These are phyloP conservation scores for Pseudozyma sp. DNA, from an alignment of 1,284 basidiomycete species.

Conservation along the genomic window DNA sequence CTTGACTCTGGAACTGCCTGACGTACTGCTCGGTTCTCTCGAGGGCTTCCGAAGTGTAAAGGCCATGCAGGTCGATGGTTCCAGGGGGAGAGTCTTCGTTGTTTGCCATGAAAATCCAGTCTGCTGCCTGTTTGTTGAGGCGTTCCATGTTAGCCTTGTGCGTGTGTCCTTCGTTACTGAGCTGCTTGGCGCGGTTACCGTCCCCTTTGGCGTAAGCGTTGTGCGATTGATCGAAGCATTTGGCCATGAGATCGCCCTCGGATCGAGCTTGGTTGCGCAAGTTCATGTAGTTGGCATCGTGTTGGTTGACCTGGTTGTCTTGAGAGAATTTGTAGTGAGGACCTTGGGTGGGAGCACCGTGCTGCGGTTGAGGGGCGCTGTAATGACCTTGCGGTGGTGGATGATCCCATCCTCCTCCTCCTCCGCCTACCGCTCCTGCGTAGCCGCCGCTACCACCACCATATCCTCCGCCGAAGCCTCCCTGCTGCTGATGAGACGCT, in stretches of 20 bases:
- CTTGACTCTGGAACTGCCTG: constrained; percentile 76
- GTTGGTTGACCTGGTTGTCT: constrained; percentile 65
- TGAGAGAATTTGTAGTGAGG: constrained; percentile 54
- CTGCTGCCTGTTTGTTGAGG: constrained; percentile 84
- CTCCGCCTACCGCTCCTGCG: constrained; percentile 23
- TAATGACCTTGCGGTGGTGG: constrained; percentile 57
- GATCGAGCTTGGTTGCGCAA: constrained; percentile 61
- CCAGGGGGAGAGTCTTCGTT: constrained; percentile 61
- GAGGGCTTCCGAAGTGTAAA: constrained; percentile 86
- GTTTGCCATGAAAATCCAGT: constrained; percentile 81
- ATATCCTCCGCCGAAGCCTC: constrained; percentile 24
- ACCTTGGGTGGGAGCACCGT: constrained; percentile 39
- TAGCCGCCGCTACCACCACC: constrained; percentile 23
- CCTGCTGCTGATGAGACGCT: constrained; percentile 14
- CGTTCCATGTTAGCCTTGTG: constrained; percentile 84
- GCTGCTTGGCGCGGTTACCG: constrained; percentile 82
- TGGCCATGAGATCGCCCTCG: constrained; percentile 66
- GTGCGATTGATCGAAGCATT: constrained; percentile 64
- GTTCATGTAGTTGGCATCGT: constrained; percentile 64
- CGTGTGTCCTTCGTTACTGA: constrained; percentile 84
- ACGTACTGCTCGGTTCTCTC: constrained; percentile 73
- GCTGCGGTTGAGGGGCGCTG: constrained; percentile 32
- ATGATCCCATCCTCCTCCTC: constrained; percentile 35
- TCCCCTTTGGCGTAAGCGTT: constrained; percentile 78
- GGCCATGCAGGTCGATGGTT: constrained; percentile 79